These are phyloP conservation scores for Nicotiana tomentosiformis DNA, from an alignment of 257 asterid genomes.

Conservation along the genomic window DNA sequence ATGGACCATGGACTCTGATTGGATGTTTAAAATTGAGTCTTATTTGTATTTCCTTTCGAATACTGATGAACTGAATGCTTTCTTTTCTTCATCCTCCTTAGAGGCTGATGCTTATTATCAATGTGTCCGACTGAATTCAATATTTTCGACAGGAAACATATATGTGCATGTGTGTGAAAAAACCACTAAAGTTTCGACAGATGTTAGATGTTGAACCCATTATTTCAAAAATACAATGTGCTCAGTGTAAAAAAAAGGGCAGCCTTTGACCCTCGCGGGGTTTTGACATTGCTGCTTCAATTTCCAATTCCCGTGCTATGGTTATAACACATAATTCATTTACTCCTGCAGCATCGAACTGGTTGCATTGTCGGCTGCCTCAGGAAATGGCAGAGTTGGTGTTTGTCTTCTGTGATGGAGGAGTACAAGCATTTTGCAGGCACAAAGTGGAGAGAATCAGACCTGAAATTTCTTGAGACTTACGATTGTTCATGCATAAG, in stretches of 20 bases:
- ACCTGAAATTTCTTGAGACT: conserved; percentile 28
- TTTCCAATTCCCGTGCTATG: neutral
- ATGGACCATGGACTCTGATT: neutral
- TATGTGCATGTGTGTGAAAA: no score
- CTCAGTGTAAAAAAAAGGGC: no score
- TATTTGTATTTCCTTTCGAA: neutral
- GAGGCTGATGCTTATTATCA: no score
- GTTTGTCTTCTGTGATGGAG: conserved; percentile 28
- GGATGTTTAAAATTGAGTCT: neutral
- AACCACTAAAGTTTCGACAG: no score
- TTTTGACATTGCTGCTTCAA: neutral
- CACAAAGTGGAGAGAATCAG: conserved; percentile 28
- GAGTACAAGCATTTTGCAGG: conserved; percentile 42
- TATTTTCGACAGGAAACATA: no score
- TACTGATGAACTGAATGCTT: neutral
- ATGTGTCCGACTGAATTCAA: no score
- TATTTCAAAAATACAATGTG: no score
- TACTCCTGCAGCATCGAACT: conserved; percentile 37
- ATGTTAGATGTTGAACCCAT: no score
- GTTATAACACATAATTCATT: neutral
- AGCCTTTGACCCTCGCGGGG: neutral
- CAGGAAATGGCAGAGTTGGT: conserved; percentile 45
- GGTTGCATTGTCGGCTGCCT: conserved; percentile 43
- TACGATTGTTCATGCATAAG: conserved; percentile 29
- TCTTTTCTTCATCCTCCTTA: neutral